Evolutionary conservation across 2,329 filamentous ascomycete genomes (phyloP), one percentile per base, ranked within the genome.

Genomic region (Macroventuria anomochaeta): DNA sequence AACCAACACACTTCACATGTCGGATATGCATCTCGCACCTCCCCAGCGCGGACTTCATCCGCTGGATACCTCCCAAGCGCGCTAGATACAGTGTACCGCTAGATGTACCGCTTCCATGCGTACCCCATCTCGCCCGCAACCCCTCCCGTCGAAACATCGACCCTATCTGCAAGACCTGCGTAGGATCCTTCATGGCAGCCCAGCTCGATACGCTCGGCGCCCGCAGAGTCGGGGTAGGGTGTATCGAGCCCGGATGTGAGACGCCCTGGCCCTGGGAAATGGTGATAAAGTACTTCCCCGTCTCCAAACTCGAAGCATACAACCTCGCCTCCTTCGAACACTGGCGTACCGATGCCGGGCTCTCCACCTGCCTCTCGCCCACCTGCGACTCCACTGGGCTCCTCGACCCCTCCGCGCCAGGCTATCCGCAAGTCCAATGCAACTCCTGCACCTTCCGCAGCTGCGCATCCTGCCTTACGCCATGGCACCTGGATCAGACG

Each of bases 121-220:
- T 70, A 7, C 18, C 34, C 1, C 69, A 71, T 39, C 61, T 71
- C 0, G 54, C 57, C 2, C 62, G 58, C 3, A 57, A 58, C 28
- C 67, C 69, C 1, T 40, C 17, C 2, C 48, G 54, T 7, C 54
- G 38, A n/a, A 63, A 62, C 29, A 38, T 53, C 28, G 58, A 67
- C 3, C 68, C 69, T 0, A 64, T 71, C 2, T 71, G 69, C 52
- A 68, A 63, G 17, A 31, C 57, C 7, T 71, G 69, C 47, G 64
- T 71, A 11, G 61, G 65, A 1, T 37, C 37, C 3, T 38, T 51
- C 48, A 59, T 71, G 54, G 58, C 63, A 5, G 63, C 68, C 1
- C 54, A 55, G 1, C 54, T 67, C 7, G 65, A 67, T 28, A 61
- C 52, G 7, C 40, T 62, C 3, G 69, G 69, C 12, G 65, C 62